Evolutionary conservation across 2,329 filamentous ascomycete species (phyloP).

Genomic region (Dactylellina cionopaga): DNA sequence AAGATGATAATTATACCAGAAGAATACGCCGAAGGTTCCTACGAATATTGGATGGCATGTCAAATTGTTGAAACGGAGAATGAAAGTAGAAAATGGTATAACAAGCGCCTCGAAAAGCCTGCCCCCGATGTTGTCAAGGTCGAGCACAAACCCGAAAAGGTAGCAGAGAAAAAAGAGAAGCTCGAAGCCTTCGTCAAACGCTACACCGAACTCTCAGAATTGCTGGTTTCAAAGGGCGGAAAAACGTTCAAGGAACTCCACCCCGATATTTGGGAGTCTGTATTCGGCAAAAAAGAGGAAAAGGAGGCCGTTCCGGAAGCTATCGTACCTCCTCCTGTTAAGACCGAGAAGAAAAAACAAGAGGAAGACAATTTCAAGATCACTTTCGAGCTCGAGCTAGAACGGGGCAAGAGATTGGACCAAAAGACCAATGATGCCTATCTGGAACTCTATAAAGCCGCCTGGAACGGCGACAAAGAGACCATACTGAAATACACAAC

Average conservation of each 20-base stretch:
- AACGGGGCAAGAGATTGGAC: slow-evolving; percentile 11
- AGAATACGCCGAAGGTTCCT: slow-evolving; percentile 6
- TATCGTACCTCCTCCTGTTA: too few relatives aligned
- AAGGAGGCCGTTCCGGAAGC: slow-evolving; percentile 39
- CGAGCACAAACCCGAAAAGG: slow-evolving; percentile 61
- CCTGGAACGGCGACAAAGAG: slow-evolving; percentile 71
- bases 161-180: slow-evolving; percentile 58
- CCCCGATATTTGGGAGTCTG: slow-evolving; percentile 8
- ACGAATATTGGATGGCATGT: slow-evolving; percentile 27
- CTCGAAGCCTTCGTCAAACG: slow-evolving; percentile 54
- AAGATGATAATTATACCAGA: slow-evolving; percentile 11
- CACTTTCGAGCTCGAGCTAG: slow-evolving; percentile 19
- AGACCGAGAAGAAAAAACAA: slow-evolving; percentile 47
- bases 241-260: slow-evolving; percentile 59
- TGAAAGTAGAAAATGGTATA: not conserved
- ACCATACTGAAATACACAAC: slow-evolving; percentile 10
- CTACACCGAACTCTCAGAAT: slow-evolving; percentile 49
- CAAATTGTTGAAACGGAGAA: slow-evolving; percentile 4
- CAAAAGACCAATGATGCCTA: slow-evolving; percentile 36
- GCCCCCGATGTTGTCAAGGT: slow-evolving; percentile 52
- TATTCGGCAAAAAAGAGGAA: slow-evolving; percentile 54
- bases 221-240: slow-evolving; percentile 64
- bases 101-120: not conserved
- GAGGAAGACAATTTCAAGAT: slow-evolving; percentile 28
- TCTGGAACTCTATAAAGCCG: slow-evolving; percentile 69